phyloP scores from a whole-genome alignment of 1,284 basidiomycete genomes.

The Cryptococcus deneoformans region DNA sequence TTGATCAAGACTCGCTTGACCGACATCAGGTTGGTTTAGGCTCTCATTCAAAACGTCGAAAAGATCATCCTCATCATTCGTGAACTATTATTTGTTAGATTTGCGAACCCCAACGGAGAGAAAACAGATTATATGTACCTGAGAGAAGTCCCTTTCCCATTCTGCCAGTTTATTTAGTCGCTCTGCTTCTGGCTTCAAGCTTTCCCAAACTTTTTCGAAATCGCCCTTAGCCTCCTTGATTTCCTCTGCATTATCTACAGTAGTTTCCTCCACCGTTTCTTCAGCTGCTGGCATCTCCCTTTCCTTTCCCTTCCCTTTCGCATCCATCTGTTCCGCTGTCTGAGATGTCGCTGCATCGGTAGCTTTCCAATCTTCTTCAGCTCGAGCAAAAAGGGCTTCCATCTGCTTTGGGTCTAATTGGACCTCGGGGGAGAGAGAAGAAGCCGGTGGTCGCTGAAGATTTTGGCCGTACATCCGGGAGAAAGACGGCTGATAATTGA shows the following conservation, averaged over 20 bases:
- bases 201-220: conserved; percentile 52
- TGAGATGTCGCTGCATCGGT: conserved; percentile 47
- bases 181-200: conserved; percentile 50
- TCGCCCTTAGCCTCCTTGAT: conserved; percentile 52
- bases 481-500: conserved; percentile 9
- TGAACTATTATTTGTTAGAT: conserved; percentile 25
- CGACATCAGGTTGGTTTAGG: conserved; percentile 43
- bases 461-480: conserved; percentile 17
- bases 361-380: conserved; percentile 61
- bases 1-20: conserved; percentile 36
- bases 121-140: conserved; percentile 39
- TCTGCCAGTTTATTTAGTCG: conserved; percentile 64
- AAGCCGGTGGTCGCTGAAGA: neutral
- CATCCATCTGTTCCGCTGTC: conserved; percentile 14
- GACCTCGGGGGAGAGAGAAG: neutral
- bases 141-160: conserved; percentile 88
- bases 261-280: conserved; percentile 48
- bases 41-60: conserved; percentile 40
- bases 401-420: conserved; percentile 7
- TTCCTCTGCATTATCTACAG: conserved; percentile 37
- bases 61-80: conserved; percentile 46
- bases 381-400: conserved; percentile 45
- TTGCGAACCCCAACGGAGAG: neutral
- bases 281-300: conserved; percentile 51
- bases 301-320: conserved; percentile 50